These are phyloP conservation scores for Tetrahymena thermophila DNA, from an alignment of 73 alveolate species.

Conservation along the genomic window DNA sequence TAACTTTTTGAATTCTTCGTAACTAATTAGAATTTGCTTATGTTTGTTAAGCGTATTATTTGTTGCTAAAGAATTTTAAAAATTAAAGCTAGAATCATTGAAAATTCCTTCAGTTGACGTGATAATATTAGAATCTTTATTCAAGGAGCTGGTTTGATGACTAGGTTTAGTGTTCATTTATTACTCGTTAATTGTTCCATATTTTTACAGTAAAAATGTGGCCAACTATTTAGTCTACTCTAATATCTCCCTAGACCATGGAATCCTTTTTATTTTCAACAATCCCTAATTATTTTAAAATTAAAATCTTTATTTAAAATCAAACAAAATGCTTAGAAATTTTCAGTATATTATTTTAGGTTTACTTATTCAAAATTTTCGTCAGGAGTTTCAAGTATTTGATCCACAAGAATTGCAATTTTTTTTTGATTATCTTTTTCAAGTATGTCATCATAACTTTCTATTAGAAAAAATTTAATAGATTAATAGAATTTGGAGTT, in stretches of 20 bases:
- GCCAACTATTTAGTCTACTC: neutral
- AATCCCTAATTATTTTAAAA: neutral
- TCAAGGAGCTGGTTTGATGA: neutral
- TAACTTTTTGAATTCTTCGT: neutral
- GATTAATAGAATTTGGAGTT: neutral
- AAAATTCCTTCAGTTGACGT: neutral
- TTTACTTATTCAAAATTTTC: neutral
- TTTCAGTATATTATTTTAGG: neutral
- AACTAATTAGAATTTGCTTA: neutral
- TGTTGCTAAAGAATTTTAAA: neutral
- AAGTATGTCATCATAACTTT: neutral
- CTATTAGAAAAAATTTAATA: neutral
- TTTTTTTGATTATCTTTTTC: neutral
- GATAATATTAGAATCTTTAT: neutral
- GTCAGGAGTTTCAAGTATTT: neutral
- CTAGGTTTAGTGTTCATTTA: neutral
- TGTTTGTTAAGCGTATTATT: neutral
- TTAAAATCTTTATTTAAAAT: neutral
- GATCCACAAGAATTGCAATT: neutral
- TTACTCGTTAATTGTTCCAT: neutral
- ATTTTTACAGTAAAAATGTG: neutral
- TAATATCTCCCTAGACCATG: neutral
- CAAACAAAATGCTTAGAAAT: neutral
- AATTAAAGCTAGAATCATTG: neutral
- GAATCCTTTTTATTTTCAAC: neutral